These are phyloP conservation scores for Babesia divergens DNA, from an alignment of 169 alveolate species.

Conservation along the genomic window DNA sequence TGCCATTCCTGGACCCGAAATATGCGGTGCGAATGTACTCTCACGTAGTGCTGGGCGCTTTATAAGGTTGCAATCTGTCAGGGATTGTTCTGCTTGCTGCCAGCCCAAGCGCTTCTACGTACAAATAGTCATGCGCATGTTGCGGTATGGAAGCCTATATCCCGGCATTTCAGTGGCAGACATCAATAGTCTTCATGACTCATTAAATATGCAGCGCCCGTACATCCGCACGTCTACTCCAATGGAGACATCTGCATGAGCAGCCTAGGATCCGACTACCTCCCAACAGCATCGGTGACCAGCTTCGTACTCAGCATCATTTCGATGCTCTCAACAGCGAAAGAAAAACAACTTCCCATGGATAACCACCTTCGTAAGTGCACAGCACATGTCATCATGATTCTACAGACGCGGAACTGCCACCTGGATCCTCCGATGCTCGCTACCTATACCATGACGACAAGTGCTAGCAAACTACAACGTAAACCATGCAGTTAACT, in stretches of 20 bases:
- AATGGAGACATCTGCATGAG: conserved; percentile 84
- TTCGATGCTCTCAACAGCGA: conserved; percentile 80
- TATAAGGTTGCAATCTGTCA: too few relatives aligned
- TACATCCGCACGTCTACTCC: conserved; percentile 81
- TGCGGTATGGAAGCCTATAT: too few relatives aligned
- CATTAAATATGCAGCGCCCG: conserved; percentile 84
- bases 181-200: too few relatives aligned
- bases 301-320: conserved; percentile 76
- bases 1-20: too few relatives aligned
- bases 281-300: conserved; percentile 77
- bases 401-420: conserved; percentile 58
- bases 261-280: conserved; percentile 78
- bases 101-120: too few relatives aligned
- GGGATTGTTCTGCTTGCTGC: too few relatives aligned
- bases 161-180: too few relatives aligned
- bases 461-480: conserved; percentile 27
- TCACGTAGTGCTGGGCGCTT: too few relatives aligned
- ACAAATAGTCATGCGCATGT: too few relatives aligned
- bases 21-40: too few relatives aligned
- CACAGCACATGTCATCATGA: background rate
- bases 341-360: conserved; percentile 75
- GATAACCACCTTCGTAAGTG: conserved; percentile 74
- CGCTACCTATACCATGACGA: conserved; percentile 63
- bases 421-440: conserved; percentile 66
- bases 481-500: background rate